These are phyloP conservation scores for Friedmanniomyces simplex DNA, from an alignment of 495 filamentous ascomycete genomes.

Conservation along the genomic window DNA sequence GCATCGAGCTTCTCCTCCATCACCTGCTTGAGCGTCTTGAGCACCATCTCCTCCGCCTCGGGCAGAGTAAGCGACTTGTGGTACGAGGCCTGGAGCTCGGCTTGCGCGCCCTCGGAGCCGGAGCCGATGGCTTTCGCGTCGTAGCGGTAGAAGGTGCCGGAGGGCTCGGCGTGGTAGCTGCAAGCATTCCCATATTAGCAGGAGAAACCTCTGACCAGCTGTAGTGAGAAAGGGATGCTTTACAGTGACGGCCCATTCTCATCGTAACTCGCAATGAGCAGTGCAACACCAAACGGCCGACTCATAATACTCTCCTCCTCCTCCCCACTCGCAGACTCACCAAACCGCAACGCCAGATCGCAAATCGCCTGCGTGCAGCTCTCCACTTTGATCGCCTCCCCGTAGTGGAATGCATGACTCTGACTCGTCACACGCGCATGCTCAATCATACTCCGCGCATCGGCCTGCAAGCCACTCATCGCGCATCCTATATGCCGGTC, in stretches of 20 bases:
- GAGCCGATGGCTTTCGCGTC: slow-evolving; percentile 98
- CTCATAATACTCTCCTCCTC: slow-evolving; percentile 98
- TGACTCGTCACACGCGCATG: slow-evolving; percentile 96
- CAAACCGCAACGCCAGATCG: slow-evolving; percentile 90
- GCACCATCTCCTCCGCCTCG: slow-evolving; percentile 87
- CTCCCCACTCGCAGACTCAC: slow-evolving; percentile 82
- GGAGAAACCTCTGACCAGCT: not conserved
- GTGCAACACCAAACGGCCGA: slow-evolving; percentile 88
- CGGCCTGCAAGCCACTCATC: slow-evolving; percentile 94
- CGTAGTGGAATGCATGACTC: slow-evolving; percentile 93
- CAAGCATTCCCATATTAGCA: not conserved
- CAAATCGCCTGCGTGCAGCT: slow-evolving; percentile 98
- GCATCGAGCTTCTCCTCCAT: slow-evolving; percentile 99
- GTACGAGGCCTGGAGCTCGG: slow-evolving; percentile 95
- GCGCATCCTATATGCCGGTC: slow-evolving; percentile 97
- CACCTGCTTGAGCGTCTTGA: slow-evolving; percentile 98
- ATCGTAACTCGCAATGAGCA: slow-evolving; percentile 93
- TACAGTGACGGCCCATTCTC: slow-evolving; percentile 92
- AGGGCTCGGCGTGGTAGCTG: slow-evolving; percentile 93
- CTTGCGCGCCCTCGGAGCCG: slow-evolving; percentile 92
- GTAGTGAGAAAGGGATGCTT: slow-evolving; percentile 21
- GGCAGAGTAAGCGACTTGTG: slow-evolving; percentile 91
- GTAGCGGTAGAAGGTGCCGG: slow-evolving; percentile 96
- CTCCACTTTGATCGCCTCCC: slow-evolving; percentile 87
- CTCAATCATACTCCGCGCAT: slow-evolving; percentile 92